phyloP scores from a whole-genome alignment of 192 early-diverging fungal genomes.

The Coemansia sp. region DNA sequence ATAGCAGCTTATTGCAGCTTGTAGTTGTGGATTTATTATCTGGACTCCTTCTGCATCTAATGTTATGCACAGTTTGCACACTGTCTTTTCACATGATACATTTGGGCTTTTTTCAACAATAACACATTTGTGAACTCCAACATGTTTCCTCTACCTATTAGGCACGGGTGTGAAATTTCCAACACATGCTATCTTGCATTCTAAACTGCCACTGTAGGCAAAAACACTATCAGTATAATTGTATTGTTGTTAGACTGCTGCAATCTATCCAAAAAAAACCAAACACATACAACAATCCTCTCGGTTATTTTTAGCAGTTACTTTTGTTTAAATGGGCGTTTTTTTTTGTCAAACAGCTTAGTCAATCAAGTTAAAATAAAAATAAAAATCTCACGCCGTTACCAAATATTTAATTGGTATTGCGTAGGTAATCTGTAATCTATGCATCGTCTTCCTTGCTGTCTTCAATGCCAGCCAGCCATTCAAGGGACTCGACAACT shows the following conservation, averaged over 20 bases:
- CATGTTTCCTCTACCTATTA: not conserved
- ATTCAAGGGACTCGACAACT: conserved; percentile 27
- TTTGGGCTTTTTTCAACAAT: not conserved
- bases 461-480: conserved; percentile 17
- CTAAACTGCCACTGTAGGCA: not conserved
- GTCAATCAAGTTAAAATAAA: not conserved
- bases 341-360: not conserved
- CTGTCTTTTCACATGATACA: not conserved
- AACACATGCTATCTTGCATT: not conserved
- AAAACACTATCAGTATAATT: not conserved
- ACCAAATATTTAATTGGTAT: too few species aligned
- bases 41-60: not conserved
- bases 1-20: not conserved
- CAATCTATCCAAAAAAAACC: not conserved
- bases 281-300: not conserved
- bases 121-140: not conserved
- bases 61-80: not conserved
- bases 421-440: not conserved
- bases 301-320: not conserved
- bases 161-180: not conserved
- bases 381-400: not conserved
- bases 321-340: not conserved
- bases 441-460: not conserved
- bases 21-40: not conserved
- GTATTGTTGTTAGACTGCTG: not conserved